These are phyloP conservation scores for Penstemon barbatus DNA, from an alignment of 257 asterid species.

Conservation along the genomic window DNA sequence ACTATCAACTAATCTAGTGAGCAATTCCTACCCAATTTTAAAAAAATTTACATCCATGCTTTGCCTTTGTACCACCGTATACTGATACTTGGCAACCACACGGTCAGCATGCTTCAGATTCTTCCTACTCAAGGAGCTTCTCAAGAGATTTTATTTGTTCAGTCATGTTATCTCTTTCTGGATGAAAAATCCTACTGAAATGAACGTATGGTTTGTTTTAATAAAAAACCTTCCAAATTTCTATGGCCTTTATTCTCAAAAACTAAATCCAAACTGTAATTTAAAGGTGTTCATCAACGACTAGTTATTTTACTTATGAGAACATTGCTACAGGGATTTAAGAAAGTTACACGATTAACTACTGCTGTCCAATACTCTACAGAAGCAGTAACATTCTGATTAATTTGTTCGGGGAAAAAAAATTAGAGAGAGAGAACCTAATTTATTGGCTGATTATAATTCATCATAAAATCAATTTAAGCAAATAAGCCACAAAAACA, in stretches of 20 bases:
- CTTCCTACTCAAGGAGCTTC: constrained; percentile 9
- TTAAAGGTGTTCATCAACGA: background rate
- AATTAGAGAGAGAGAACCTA: too few species aligned
- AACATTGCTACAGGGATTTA: background rate
- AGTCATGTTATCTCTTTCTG: background rate
- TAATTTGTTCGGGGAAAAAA: too few species aligned
- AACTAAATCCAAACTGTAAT: background rate
- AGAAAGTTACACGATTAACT: background rate
- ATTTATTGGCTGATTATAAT: too few species aligned
- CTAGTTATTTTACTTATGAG: constrained; percentile 10
- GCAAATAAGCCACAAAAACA: too few species aligned
- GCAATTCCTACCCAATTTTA: background rate
- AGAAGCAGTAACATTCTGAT: too few species aligned
- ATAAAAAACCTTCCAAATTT: background rate
- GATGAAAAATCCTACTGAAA: background rate
- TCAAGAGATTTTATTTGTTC: background rate
- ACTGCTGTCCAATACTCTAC: background rate
- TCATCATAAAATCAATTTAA: too few species aligned
- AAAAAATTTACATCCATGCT: background rate
- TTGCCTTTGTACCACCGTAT: constrained; percentile 4
- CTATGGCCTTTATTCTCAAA: background rate
- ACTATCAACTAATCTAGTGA: too few species aligned
- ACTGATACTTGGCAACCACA: background rate
- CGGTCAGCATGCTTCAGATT: background rate
- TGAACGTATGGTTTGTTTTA: too few species aligned